These are phyloP conservation scores for Cladophialophora chaetospira DNA, from an alignment of 2,329 filamentous ascomycete species.

Conservation along the genomic window DNA sequence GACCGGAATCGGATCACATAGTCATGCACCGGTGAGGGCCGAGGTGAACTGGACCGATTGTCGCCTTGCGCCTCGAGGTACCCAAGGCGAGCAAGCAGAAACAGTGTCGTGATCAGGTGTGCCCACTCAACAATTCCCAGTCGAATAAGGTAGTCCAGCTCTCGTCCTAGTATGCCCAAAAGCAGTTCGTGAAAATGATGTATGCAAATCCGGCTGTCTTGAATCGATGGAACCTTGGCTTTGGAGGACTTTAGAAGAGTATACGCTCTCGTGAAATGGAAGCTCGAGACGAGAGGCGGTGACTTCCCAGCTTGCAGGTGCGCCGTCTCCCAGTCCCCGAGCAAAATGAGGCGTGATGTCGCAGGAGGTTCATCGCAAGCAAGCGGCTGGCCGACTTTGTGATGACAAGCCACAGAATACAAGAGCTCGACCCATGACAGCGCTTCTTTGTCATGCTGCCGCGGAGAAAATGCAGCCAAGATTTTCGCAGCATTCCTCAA, in stretches of 20 bases:
- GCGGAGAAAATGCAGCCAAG: constrained; percentile 1
- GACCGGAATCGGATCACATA: constrained; percentile 15
- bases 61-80: background rate
- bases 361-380: background rate
- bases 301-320: background rate
- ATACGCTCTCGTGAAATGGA: constrained; percentile 18
- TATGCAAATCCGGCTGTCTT: constrained; percentile 1
- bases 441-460: constrained; percentile 10
- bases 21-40: background rate
- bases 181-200: constrained; percentile 12
- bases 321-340: constrained; percentile 2
- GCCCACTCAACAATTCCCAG: constrained; percentile 22
- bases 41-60: background rate
- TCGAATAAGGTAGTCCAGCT: constrained; percentile 7
- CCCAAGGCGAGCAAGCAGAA: constrained; percentile 22
- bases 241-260: constrained; percentile 12
- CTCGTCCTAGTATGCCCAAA: constrained; percentile 9
- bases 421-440: constrained; percentile 14
- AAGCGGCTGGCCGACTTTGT: background rate
- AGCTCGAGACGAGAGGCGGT: constrained; percentile 6
- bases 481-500: constrained; percentile 9
- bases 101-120: constrained; percentile 22
- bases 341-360: background rate
- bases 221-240: background rate
- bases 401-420: constrained; percentile 9